phyloP scores from a whole-genome alignment of 495 filamentous ascomycete genomes.

The Neurospora sp. region DNA sequence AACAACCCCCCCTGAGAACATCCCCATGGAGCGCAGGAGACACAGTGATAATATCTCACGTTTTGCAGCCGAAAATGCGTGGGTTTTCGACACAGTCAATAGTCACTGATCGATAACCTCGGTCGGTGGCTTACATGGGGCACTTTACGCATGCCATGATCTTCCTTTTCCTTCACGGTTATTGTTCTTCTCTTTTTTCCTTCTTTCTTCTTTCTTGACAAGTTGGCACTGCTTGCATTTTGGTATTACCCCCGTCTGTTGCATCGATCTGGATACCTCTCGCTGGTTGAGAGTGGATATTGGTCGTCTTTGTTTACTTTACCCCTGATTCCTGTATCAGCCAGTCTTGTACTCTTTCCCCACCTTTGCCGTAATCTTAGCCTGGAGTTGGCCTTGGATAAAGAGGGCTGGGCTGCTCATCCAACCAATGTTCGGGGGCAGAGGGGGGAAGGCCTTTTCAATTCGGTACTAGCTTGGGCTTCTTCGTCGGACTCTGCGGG shows the following conservation, averaged over 20 bases:
- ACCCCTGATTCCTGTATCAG: background rate
- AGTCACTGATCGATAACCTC: background rate
- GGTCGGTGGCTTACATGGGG: background rate
- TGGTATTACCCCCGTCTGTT: conserved; percentile 1
- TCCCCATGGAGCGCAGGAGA: background rate
- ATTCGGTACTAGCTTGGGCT: background rate
- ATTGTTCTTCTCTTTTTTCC: background rate
- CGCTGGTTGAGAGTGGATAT: background rate
- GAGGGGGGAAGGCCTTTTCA: background rate
- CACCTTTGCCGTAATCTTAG: background rate
- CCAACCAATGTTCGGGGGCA: background rate
- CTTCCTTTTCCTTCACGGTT: background rate
- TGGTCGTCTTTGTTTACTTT: background rate
- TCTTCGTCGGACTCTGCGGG: background rate
- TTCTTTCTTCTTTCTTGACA: background rate
- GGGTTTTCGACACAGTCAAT: background rate
- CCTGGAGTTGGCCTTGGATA: background rate
- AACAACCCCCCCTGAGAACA: background rate
- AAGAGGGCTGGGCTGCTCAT: background rate
- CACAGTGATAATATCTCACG: background rate
- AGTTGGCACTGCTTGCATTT: background rate
- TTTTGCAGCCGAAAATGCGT: background rate
- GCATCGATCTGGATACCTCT: background rate
- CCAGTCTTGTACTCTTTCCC: background rate
- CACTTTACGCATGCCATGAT: background rate